These are phyloP conservation scores for Macrolepiota dolichaula DNA, from an alignment of 768 basidiomycete species.

Conservation along the genomic window DNA sequence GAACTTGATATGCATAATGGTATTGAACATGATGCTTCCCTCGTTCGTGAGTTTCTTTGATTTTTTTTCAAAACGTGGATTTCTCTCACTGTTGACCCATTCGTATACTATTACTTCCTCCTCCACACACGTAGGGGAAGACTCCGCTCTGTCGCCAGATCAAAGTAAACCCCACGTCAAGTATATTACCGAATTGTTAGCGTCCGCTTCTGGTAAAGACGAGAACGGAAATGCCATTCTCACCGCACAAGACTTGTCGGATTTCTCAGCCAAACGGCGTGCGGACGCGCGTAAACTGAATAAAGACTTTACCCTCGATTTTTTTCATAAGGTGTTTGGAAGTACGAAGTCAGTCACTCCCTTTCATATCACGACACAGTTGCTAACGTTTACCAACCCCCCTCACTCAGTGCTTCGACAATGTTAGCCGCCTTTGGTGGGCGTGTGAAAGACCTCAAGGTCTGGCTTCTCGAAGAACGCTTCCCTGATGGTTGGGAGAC, in stretches of 20 bases:
- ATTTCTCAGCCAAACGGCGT: slow-evolving; percentile 56
- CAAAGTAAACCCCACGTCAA: slow-evolving; percentile 50
- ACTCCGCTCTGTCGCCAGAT: slow-evolving; percentile 39
- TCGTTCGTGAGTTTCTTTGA: slow-evolving; percentile 46
- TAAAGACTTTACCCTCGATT: slow-evolving; percentile 49
- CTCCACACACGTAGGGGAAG: slow-evolving; percentile 49
- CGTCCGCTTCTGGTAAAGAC: slow-evolving; percentile 57
- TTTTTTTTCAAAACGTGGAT: background rate
- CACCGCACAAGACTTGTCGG: slow-evolving; percentile 55
- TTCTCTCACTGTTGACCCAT: too few relatives aligned
- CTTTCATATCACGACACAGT: background rate
- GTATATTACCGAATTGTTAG: slow-evolving; percentile 54
- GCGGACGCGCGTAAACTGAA: slow-evolving; percentile 51
- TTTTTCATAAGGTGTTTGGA: slow-evolving; percentile 58
- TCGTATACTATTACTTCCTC: background rate
- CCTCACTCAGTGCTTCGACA: slow-evolving; percentile 49
- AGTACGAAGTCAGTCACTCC: slow-evolving; percentile 56
- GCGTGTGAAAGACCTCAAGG: slow-evolving; percentile 42
- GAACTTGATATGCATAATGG: slow-evolving; percentile 75
- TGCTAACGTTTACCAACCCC: too few relatives aligned
- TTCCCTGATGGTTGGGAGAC: slow-evolving; percentile 67
- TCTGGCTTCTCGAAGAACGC: slow-evolving; percentile 58
- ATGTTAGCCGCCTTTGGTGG: slow-evolving; percentile 54
- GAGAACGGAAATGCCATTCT: slow-evolving; percentile 43
- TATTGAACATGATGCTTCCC: slow-evolving; percentile 68